Evolutionary conservation across 305 asterid species (phyloP), one percentile per base, ranked within the genome.

Genomic region (Rubia peregrina): DNA sequence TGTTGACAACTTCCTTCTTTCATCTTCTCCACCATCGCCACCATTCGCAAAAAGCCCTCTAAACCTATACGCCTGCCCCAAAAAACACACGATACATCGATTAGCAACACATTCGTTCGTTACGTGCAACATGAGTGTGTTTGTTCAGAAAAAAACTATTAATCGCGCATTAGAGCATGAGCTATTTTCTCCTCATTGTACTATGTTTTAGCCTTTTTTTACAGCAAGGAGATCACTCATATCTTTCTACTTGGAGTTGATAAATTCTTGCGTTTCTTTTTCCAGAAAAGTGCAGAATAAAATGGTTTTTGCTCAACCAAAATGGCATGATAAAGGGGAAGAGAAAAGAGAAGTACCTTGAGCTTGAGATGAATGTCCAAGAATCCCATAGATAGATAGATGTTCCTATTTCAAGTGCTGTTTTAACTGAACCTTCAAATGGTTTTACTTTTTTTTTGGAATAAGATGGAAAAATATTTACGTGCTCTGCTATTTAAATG

Each of bases 351-450:
- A 53, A 7, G 51, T 80, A 80, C 90, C 88, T 85, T 83, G 79
- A 80, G 68, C 80, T 75, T 83, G 33, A 82, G 83, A 69, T 65
- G 82, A 74, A 84, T 78, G 76, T 80, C 68, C 80, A 79, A 84
- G 73, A 86, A 77, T 2, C 83, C 81, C 91, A 65, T 65, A 0
- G 69, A 36, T 30, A 19, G 69, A 36, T 30, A 2, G 16, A 80
- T 85, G 69, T 43, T 75, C 61, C 64, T 71, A 17, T 53, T 68
- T 55, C 11, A 7, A 53, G 24, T 53, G 56, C n/a, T 49, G 56
- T 49, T 49, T 36, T 36, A 36, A 36, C 40, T 36, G 17, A 8
- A 55, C 19, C 30, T 19, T 56, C 61, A 19, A 19, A n/a, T 6
- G 4, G 9, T 44, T 44, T 44, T 44, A 13, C 13, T 30, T 36